phyloP scores from a whole-genome alignment of 2,329 filamentous ascomycete species.

The Colletotrichum somersetense region DNA sequence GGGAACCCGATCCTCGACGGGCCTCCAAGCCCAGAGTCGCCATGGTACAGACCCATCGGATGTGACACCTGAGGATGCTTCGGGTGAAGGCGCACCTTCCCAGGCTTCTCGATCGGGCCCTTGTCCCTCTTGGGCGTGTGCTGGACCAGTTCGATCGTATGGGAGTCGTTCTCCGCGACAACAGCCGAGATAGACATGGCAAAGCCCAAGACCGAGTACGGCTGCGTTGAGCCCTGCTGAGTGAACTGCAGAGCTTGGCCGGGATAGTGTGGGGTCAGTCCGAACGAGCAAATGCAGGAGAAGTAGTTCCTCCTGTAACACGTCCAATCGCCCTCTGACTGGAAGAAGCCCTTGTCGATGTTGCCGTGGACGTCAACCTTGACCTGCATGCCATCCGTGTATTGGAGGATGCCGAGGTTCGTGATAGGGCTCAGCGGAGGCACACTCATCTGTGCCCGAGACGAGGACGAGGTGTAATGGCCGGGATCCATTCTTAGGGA shows the following conservation, averaged over 20 bases:
- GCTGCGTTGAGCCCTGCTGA: conserved; percentile 62
- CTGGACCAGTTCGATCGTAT: conserved; percentile 86
- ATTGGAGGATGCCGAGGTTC: conserved; percentile 71
- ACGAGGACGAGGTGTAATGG: conserved; percentile 51
- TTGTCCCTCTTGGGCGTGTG: conserved; percentile 94
- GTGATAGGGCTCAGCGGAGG: conserved; percentile 66
- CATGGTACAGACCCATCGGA: conserved; percentile 59
- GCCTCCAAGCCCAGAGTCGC: conserved; percentile 51
- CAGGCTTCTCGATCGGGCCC: conserved; percentile 81
- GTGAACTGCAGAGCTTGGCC: conserved; percentile 65
- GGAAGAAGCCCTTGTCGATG: conserved; percentile 92
- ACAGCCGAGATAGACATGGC: conserved; percentile 88
- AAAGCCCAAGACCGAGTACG: conserved; percentile 78
- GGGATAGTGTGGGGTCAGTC: conserved; percentile 69
- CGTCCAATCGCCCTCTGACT: conserved; percentile 86
- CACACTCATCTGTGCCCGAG: conserved; percentile 58
- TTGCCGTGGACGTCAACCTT: conserved; percentile 81
- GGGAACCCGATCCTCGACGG: conserved; percentile 50
- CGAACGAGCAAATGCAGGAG: conserved; percentile 84
- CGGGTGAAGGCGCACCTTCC: conserved; percentile 75
- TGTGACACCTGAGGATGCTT: conserved; percentile 68
- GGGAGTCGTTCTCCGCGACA: conserved; percentile 80
- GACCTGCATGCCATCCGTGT: conserved; percentile 68
- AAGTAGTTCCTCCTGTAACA: conserved; percentile 95
- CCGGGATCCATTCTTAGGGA: conserved; percentile 37